Base-by-base conservation (phyloP, 208 protist genomes). In the Acanthamoeba royreba region DNA sequence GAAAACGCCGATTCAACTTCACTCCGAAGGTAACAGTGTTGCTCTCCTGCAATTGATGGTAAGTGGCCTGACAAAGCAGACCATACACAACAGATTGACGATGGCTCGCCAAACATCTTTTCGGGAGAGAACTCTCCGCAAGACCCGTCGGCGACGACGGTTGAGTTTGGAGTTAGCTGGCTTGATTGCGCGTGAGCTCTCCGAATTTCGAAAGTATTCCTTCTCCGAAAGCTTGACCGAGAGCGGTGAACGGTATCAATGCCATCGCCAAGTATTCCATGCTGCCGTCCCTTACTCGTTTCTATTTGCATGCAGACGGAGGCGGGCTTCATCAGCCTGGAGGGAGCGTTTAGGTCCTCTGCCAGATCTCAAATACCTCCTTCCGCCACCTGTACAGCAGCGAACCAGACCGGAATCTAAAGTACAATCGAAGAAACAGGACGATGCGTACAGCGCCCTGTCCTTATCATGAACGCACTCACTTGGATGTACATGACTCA, bases 141-240 rank as follows among this genome's bases (percentile, higher is more conserved):
- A 25, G 28, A 87, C 40, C 25, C 40, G 77, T 5, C 40, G 46
- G 0, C 77, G 77, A 1, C 46, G 77, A 1, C 40, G 77, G 42
- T 45, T 87, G 19, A 87, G 77, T 19, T 19, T 87, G 42, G 77
- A 87, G 77, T 45, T 87, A n/a, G 77, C 77, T 9, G 77, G 77
- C 13, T 7, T 87, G 43, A 46, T 87, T 13, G 31, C 47, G 17
- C 40, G 45, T 13, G 46, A 87, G 45, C 43, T 53, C 77, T 87
- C 77, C 25, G 46, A 47, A 52, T 45, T 38, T 1, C 77, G 77
- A 38, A 58, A 58, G 28, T 55, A 42, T 45, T 87, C 46, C 77
- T 87, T 87, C 43, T 58, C 45, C 28, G 45, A 87, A 28, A 58
- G 40, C 35, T 3, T 87, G 45, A 47, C 46, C 42, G 77, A 47